A percentile compares a stretch with the other conserved stretches of the same genome.
phyloP scores from a whole-genome alignment of 1,139 yeast genomes.

The Torulaspora globosa region DNA sequence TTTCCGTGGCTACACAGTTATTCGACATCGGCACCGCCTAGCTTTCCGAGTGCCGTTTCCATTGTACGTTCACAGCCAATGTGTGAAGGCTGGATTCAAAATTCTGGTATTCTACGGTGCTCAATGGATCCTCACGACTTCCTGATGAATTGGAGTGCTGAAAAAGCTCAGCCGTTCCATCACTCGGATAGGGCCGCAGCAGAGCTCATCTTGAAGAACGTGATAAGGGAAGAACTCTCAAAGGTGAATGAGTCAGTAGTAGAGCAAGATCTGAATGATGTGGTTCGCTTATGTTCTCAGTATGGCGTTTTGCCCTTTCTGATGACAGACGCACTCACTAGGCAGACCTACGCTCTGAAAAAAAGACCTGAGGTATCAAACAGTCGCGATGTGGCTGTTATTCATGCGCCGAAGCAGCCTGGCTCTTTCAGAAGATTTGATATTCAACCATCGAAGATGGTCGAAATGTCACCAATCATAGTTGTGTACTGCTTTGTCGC shows the following conservation, averaged over 20 bases:
- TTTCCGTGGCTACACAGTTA: conserved; percentile 93
- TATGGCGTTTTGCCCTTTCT: conserved; percentile 30
- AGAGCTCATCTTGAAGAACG: conserved; percentile 10
- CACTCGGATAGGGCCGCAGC: conserved; percentile 11
- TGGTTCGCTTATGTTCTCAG: conserved; percentile 20
- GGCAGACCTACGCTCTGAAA: conserved; percentile 19
- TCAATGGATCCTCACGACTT: conserved; percentile 59
- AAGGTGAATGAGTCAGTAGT: conserved; percentile 3
- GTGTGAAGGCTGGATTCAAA: conserved; percentile 37
- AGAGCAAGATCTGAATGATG: conserved; percentile 12
- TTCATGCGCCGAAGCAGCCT: conserved; percentile 12
- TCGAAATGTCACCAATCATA: conserved; percentile 29
- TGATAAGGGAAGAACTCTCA: conserved; percentile 11
- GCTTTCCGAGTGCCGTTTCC: conserved; percentile 42
- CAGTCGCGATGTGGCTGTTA: conserved; percentile 5
- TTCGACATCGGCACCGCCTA: conserved; percentile 22
- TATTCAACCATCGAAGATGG: conserved; percentile 33
- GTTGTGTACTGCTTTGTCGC: conserved; percentile 31
- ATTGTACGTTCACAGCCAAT: conserved; percentile 46
- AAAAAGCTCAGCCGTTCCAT: conserved; percentile 14
- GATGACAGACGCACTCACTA: conserved; percentile 28
- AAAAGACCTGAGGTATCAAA: conserved; percentile 8
- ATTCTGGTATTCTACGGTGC: conserved; percentile 55
- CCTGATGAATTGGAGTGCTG: conserved; percentile 41
- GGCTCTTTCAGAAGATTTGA: conserved; percentile 36